A percentile compares a stretch with the other conserved stretches of the same genome.
Evolutionary conservation across 192 early-diverging fungal species (phyloP).

Genomic region (Coemansia sp.): DNA sequence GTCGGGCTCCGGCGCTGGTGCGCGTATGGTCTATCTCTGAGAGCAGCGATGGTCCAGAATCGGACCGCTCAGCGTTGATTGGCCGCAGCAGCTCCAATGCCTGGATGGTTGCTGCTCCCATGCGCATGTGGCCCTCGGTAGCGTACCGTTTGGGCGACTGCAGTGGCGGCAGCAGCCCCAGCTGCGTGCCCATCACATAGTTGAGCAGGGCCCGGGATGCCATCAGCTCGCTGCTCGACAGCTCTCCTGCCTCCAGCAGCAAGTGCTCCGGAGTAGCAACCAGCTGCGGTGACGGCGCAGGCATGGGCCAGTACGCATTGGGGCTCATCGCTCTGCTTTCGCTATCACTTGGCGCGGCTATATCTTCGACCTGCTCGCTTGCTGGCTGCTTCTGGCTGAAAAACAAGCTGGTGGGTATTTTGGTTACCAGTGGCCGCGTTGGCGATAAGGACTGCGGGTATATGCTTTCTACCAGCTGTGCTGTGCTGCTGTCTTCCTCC

Average conservation of each 20-base stretch:
- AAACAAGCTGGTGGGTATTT: slow-evolving; percentile 7
- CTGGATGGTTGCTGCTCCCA: slow-evolving; percentile 75
- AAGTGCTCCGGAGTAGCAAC: slow-evolving; percentile 24
- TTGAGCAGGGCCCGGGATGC: slow-evolving; percentile 56
- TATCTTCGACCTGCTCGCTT: neutral
- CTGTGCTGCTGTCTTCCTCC: slow-evolving; percentile 12
- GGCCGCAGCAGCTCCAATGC: slow-evolving; percentile 75
- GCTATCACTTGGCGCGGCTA: too few species aligned
- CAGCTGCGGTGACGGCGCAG: slow-evolving; percentile 20
- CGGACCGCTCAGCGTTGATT: slow-evolving; percentile 50
- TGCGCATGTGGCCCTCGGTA: slow-evolving; percentile 61
- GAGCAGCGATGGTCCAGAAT: slow-evolving; percentile 61
- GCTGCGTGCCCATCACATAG: slow-evolving; percentile 74
- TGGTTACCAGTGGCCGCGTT: slow-evolving; percentile 16
- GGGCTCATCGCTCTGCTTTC: slow-evolving; percentile 1
- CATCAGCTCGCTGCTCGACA: slow-evolving; percentile 26
- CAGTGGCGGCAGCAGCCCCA: slow-evolving; percentile 60
- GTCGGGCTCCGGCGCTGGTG: slow-evolving; percentile 74
- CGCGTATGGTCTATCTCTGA: slow-evolving; percentile 72
- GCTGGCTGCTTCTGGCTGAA: neutral
- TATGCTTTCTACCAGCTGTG: slow-evolving; percentile 1
- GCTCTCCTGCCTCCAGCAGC: slow-evolving; percentile 39
- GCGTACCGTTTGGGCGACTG: slow-evolving; percentile 62
- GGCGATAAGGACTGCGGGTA: slow-evolving; percentile 10
- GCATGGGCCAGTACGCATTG: slow-evolving; percentile 9